Evolutionary conservation across 2,329 filamentous ascomycete species (phyloP).

Genomic region (Drechslerella stenobrocha): DNA sequence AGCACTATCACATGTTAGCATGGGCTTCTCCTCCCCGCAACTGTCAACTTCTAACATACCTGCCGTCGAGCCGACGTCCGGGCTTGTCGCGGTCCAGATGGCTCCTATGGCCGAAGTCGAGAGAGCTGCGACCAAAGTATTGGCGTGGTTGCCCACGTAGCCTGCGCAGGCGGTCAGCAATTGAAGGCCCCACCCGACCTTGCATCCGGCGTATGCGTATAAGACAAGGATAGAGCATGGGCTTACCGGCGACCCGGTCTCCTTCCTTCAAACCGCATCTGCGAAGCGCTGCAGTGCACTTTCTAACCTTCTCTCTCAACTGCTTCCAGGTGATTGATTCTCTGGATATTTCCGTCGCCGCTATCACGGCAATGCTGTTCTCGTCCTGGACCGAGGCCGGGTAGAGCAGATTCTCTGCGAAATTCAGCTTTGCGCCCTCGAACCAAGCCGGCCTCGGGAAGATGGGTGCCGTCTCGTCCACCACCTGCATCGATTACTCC

Average conservation of each 20-base stretch:
- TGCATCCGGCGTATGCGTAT: not conserved
- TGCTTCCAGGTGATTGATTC: conserved; percentile 75
- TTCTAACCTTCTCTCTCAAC: conserved; percentile 74
- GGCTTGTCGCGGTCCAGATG: conserved; percentile 90
- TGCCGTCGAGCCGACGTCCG: conserved; percentile 55
- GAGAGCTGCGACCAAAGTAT: conserved; percentile 85
- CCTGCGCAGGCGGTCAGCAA: conserved; percentile 57
- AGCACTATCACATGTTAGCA: conserved; percentile 62
- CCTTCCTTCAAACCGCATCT: conserved; percentile 57
- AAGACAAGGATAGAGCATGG: not conserved
- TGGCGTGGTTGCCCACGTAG: conserved; percentile 86
- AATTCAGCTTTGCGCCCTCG: conserved; percentile 76
- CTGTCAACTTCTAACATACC: conserved; percentile 13
- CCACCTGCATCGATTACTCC: conserved; percentile 60
- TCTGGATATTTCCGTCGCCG: conserved; percentile 72
- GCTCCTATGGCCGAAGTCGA: conserved; percentile 79
- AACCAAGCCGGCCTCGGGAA: conserved; percentile 90
- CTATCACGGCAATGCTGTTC: conserved; percentile 71
- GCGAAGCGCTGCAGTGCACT: conserved; percentile 71
- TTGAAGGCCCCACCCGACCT: not conserved
- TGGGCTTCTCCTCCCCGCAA: too few relatives aligned
- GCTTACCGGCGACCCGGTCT: conserved; percentile 64
- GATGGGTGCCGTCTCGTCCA: conserved; percentile 70
- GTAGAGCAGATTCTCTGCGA: conserved; percentile 91
- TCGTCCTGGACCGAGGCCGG: conserved; percentile 66